phyloP scores from a whole-genome alignment of 305 asterid genomes.

The Nicotiana rustica region DNA sequence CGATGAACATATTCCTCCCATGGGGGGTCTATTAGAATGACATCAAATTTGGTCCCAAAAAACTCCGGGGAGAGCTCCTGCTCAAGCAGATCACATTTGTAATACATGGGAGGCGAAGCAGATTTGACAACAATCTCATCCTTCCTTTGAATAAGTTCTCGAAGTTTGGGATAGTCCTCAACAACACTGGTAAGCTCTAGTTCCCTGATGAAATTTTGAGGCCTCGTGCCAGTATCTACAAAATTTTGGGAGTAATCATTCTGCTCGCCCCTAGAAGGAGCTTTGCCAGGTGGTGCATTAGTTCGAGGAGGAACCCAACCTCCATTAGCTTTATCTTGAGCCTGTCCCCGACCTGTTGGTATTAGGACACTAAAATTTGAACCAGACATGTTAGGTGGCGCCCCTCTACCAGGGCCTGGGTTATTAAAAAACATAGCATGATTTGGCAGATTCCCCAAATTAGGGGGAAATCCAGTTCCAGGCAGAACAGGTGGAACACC shows the following conservation, averaged over 20 bases:
- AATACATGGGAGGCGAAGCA: conserved; percentile 89
- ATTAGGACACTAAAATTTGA: conserved; percentile 64
- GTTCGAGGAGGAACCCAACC: conserved; percentile 84
- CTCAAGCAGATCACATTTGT: conserved; percentile 86
- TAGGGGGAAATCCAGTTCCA: conserved; percentile 79
- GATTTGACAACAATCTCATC: conserved; percentile 94
- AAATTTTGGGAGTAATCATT: conserved; percentile 99
- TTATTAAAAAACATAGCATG: conserved; percentile 71
- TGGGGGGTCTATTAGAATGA: conserved; percentile 96
- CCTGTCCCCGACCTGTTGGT: conserved; percentile 68
- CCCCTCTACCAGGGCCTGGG: conserved; percentile 79
- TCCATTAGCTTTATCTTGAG: conserved; percentile 76
- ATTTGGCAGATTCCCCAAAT: conserved; percentile 68
- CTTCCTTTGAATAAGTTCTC: conserved; percentile 97
- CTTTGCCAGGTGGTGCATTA: conserved; percentile 86
- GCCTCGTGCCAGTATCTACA: conserved; percentile 99
- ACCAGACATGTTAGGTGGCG: conserved; percentile 64
- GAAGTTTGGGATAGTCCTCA: conserved; percentile 98
- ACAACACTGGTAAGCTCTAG: conserved; percentile 97
- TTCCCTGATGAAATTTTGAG: conserved; percentile 97
- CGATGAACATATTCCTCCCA: conserved; percentile 99
- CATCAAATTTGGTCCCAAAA: conserved; percentile 97
- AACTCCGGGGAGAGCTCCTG: conserved; percentile 88
- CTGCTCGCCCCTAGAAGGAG: conserved; percentile 99
- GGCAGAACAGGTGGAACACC: conserved; percentile 82